Conservation (phyloP, 148 eudicot genomes). For the Rhododendron ferrugineum region DNA sequence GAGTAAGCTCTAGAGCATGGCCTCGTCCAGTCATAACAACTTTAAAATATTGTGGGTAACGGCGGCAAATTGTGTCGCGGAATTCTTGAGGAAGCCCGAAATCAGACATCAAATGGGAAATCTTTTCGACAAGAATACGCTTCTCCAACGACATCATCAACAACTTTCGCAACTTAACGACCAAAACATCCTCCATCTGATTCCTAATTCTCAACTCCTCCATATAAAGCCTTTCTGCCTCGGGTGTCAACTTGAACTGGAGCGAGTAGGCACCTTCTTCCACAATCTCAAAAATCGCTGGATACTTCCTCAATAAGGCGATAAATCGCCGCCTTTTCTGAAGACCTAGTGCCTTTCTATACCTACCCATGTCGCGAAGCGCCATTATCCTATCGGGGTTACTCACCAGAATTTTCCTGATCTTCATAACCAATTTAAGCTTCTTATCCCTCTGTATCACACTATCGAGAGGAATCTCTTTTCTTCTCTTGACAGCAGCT, state of each 20-base stretch:
- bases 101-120: conserved; percentile 81
- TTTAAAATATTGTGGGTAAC: conserved; percentile 92
- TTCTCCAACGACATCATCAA: conserved; percentile 92
- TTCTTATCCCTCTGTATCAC: conserved; percentile 95
- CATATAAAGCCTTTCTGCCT: conserved; percentile 86
- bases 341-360: conserved; percentile 64
- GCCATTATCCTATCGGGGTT: conserved; percentile 74
- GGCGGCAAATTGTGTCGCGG: conserved; percentile 77
- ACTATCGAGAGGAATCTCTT: conserved; percentile 84
- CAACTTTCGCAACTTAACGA: conserved; percentile 77
- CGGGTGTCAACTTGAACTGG: conserved; percentile 74
- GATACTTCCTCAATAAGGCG: conserved; percentile 79
- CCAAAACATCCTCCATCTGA: conserved; percentile 81
- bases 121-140: conserved; percentile 78
- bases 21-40: conserved; percentile 75
- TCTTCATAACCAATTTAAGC: conserved; percentile 71
- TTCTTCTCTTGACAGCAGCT: conserved; percentile 86
- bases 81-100: conserved; percentile 87
- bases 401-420: conserved; percentile 69
- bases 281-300: conserved; percentile 77
- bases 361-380: conserved; percentile 70
- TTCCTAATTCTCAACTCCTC: conserved; percentile 88
- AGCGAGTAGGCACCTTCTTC: conserved; percentile 90
- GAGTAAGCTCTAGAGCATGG: conserved; percentile 81
- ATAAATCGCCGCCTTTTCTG: conserved; percentile 62